Evolutionary conservation across 345 rosid genomes (phyloP).

Genomic region (Excoecaria agallocha): DNA sequence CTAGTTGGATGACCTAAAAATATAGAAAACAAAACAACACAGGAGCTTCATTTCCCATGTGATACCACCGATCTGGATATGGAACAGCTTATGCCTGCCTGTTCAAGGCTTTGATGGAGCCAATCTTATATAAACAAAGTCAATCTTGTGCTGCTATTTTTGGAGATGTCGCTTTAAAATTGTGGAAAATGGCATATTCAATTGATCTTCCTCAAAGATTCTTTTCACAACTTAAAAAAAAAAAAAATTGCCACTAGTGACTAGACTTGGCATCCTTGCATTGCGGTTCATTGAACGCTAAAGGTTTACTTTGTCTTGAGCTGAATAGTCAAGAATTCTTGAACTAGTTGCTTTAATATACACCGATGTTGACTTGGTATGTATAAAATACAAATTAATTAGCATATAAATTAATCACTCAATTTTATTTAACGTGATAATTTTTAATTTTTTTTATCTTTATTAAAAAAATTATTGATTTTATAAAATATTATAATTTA

Average conservation of each 20-base stretch:
- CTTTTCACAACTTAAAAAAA: not conserved
- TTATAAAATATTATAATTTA: too few relatives aligned
- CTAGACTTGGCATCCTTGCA: not conserved
- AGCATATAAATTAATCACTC: not conserved
- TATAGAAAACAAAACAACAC: not conserved
- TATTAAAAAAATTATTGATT: too few relatives aligned
- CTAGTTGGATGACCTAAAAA: not conserved
- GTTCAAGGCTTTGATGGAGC: not conserved
- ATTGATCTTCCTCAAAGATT: not conserved
- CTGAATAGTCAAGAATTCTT: not conserved
- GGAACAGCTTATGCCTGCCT: not conserved
- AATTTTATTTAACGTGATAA: too few relatives aligned
- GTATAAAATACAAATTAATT: not conserved
- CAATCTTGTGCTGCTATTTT: not conserved
- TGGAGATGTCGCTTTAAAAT: not conserved
- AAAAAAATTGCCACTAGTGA: not conserved
- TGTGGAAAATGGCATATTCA: not conserved
- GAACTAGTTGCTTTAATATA: not conserved
- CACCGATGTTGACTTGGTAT: not conserved
- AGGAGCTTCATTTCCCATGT: not conserved
- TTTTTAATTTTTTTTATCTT: too few relatives aligned
- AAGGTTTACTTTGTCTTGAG: not conserved
- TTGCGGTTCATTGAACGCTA: not conserved
- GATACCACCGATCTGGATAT: not conserved
- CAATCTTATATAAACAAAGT: not conserved